Conservation (phyloP, 192 early-diverging fungal genomes). For the Coemansia sp. region DNA sequence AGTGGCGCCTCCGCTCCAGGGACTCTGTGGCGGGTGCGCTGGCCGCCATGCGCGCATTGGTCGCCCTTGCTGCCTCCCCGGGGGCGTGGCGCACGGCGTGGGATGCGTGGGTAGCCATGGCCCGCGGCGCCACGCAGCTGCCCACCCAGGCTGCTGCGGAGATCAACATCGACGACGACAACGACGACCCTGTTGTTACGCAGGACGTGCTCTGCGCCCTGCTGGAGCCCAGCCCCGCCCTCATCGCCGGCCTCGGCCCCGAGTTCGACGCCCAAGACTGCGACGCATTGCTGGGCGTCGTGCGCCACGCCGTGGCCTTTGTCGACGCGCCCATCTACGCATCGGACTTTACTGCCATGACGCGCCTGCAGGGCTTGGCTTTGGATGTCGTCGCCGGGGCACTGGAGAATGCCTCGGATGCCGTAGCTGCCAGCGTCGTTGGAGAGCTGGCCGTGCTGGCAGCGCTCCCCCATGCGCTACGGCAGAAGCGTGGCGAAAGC, state of each 20-base stretch:
- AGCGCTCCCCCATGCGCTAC: slow-evolving; percentile 23
- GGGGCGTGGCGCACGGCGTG: slow-evolving; percentile 26
- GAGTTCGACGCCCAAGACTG: slow-evolving; percentile 17
- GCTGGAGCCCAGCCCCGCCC: slow-evolving; percentile 13
- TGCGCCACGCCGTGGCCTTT: slow-evolving; percentile 17
- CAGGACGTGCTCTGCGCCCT: slow-evolving; percentile 34
- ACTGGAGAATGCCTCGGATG: background rate
- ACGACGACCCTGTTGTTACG: slow-evolving; percentile 6
- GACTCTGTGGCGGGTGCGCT: slow-evolving; percentile 29
- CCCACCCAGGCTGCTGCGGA: background rate
- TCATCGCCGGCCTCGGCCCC: slow-evolving; percentile 3
- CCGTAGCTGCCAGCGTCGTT: slow-evolving; percentile 12
- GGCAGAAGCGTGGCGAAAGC: background rate
- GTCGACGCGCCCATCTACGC: slow-evolving; percentile 22
- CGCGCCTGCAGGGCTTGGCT: slow-evolving; percentile 68
- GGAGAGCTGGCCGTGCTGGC: slow-evolving; percentile 37
- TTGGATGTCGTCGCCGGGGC: slow-evolving; percentile 57
- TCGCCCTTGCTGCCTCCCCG: background rate
- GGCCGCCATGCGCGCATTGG: slow-evolving; percentile 19
- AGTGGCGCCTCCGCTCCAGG: slow-evolving; percentile 18
- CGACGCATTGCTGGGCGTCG: slow-evolving; percentile 11
- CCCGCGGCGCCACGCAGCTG: background rate
- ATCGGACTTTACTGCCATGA: slow-evolving; percentile 61
- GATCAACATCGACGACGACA: slow-evolving; percentile 8
- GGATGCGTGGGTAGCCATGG: slow-evolving; percentile 32